Base-by-base conservation (phyloP, 495 filamentous ascomycete genomes). In the Chaetomidium leptoderma region DNA sequence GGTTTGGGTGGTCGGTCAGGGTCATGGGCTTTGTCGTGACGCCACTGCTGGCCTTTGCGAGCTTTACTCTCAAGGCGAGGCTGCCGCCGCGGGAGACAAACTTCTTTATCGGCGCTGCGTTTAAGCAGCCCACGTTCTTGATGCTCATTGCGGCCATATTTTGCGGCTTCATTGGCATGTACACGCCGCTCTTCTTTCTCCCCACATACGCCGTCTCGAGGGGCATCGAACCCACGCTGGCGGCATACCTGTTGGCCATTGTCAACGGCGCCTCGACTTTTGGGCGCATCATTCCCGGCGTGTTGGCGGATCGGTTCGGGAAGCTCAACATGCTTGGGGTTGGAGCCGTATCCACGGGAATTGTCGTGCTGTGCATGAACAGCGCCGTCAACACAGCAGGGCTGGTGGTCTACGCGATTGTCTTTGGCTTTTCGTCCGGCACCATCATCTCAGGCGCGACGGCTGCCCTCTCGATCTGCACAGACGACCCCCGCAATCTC, bases 1-100 rank as follows among this genome's bases (percentile, higher is more conserved):
- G 78, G 2, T 88, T 86, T 49, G 81, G 72, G 14, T 87, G 84
- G 85, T 70, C 81, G 0, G 76, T 85, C 3, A 72, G 85, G 6
- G 73, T 85, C 21, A 66, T 81, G 14, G 84, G 76, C 2, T 86
- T 88, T 63, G 63, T 85, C 29, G 72, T 79, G 17, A 47, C 81
- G 3, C 73, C 76, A n/a, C 33, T 83, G 46, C 53, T 83, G 9
- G 39, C 51, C 0, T 68, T 84, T n/a, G 64, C 76, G 13, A 67
- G 68, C 40, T 19, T 77, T 6, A 63, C 72, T 2, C 62, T 85
- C 16, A 69, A 64, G 40, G 58, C 72, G 4, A 74, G 81, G 0
- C 63, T 84, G 1, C 76, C 78, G 16, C 74, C 75, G 3, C 63
- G 78, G 1, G 66, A 70, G 7, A 71, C 66, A 0, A 59, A 57